A percentile compares a stretch with the other conserved stretches of the same genome.
Evolutionary conservation across 495 filamentous ascomycete genomes (phyloP).

Genomic region (Chaetomium cochliodes): DNA sequence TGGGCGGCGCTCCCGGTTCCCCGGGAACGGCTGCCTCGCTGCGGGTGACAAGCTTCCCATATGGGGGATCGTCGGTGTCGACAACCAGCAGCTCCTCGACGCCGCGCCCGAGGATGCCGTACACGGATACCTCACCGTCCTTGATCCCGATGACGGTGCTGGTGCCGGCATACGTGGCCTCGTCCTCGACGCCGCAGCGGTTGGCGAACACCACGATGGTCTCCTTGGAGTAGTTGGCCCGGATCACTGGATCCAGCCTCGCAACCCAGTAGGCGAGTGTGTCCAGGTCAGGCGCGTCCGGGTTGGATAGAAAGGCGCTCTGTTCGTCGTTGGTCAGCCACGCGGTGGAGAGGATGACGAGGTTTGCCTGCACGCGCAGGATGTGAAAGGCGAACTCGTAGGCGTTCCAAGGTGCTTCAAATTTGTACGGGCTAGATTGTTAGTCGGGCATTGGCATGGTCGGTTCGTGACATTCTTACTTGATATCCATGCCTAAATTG

Average conservation of each 20-base stretch:
- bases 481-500: conserved; percentile 63
- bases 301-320: conserved; percentile 43
- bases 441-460: not conserved
- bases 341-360: conserved; percentile 84
- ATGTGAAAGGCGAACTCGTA: conserved; percentile 85
- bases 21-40: conserved; percentile 5
- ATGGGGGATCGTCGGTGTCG: conserved; percentile 49
- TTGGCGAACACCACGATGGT: conserved; percentile 83
- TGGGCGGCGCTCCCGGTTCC: not conserved
- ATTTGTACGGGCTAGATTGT: conserved; percentile 46
- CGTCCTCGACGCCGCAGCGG: conserved; percentile 69
- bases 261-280: conserved; percentile 87
- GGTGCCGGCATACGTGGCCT: conserved; percentile 80
- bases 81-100: conserved; percentile 65
- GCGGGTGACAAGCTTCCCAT: conserved; percentile 32
- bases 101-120: conserved; percentile 62
- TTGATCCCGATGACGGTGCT: conserved; percentile 77
- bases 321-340: conserved; percentile 69
- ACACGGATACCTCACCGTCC: conserved; percentile 63
- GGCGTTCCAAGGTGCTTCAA: conserved; percentile 70
- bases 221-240: conserved; percentile 54
- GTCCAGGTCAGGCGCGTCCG: conserved; percentile 66
- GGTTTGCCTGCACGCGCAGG: conserved; percentile 59
- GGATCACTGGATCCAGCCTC: conserved; percentile 71
- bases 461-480: conserved; percentile 41